Conservation (phyloP, 108 stramenopile species). For the Skeletonema grethae region DNA sequence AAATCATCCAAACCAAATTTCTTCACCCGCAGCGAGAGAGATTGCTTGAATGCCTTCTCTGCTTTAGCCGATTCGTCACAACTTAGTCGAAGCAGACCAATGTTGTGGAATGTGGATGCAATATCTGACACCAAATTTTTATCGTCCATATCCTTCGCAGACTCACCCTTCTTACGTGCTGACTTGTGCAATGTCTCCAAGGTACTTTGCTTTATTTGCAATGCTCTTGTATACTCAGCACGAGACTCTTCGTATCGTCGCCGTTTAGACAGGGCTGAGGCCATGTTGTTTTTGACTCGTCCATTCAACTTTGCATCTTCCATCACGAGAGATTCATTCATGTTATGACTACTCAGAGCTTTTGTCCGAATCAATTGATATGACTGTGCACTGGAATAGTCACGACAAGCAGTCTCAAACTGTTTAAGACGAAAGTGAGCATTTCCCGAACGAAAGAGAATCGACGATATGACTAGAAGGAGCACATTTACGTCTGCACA, state of each 20-base stretch:
- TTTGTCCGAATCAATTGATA: slow-evolving; percentile 26
- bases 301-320: slow-evolving; percentile 48
- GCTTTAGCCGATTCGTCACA: slow-evolving; percentile 44
- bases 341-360: neutral
- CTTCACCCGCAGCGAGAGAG: slow-evolving; percentile 49
- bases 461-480: slow-evolving; percentile 46
- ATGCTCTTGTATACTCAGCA: slow-evolving; percentile 38
- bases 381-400: slow-evolving; percentile 46
- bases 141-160: slow-evolving; percentile 45
- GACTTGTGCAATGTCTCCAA: slow-evolving; percentile 34
- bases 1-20: slow-evolving; percentile 50
- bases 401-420: slow-evolving; percentile 38
- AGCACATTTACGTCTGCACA: slow-evolving; percentile 37
- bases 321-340: slow-evolving; percentile 13
- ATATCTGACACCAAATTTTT: slow-evolving; percentile 68
- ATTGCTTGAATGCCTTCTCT: slow-evolving; percentile 54
- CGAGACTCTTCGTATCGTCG: slow-evolving; percentile 44
- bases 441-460: slow-evolving; percentile 45
- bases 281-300: slow-evolving; percentile 45
- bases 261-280: slow-evolving; percentile 38
- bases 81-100: slow-evolving; percentile 42
- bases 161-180: neutral
- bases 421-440: slow-evolving; percentile 32
- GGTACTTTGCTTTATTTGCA: slow-evolving; percentile 48
- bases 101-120: slow-evolving; percentile 55